Base-by-base conservation (phyloP, 805 yeast genomes). In the Starmerella floricola region DNA sequence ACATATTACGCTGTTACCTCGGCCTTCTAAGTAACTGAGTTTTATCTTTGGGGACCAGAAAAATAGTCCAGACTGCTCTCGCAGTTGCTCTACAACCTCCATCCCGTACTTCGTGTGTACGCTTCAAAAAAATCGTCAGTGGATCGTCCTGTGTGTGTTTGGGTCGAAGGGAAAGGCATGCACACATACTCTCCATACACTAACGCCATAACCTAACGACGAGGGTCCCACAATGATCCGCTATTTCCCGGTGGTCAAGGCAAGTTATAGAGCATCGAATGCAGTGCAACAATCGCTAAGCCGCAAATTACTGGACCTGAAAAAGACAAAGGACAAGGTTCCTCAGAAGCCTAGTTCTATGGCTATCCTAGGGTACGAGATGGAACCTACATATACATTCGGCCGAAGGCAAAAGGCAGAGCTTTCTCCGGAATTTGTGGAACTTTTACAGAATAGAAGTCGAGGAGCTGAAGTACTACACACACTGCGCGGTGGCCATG, bases 401-500 rank as follows among this genome's bases (percentile, higher is more conserved):
- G 99, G 99, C 2, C 76, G 87, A 52, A 71, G 95, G 48, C 82
- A 86, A 58, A 72, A 72, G 49, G 69, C 71, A 24, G 67, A 70
- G 26, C 62, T 76, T 0, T 58, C 68, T 1, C 47, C 46, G 4
- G 54, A 47, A 2, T 61, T 56, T 40, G 47, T 34, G 47, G 56
- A 48, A 36, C 46, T 34, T 51, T 58, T 60, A 23, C 43, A 39
- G 16, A 13, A 21, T 6, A 30, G 23, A 5, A 6, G 36, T 16
- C 41, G 44, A 8, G 28, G 39, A 16, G 79, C 86, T 13, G 68
- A 68, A 24, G 82, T 75, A 55, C 71, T 78, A n/a, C 88, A 83
- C 53, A 72, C 91, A 0, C 76, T 76, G 41, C 67, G 99, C 47
- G 99, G 99, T 13, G 99, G 99, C 0, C 94, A 91, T 58, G 75